Base-by-base conservation (phyloP, 1,284 basidiomycete species). In the Erythrobasidium hasegawianum region DNA sequence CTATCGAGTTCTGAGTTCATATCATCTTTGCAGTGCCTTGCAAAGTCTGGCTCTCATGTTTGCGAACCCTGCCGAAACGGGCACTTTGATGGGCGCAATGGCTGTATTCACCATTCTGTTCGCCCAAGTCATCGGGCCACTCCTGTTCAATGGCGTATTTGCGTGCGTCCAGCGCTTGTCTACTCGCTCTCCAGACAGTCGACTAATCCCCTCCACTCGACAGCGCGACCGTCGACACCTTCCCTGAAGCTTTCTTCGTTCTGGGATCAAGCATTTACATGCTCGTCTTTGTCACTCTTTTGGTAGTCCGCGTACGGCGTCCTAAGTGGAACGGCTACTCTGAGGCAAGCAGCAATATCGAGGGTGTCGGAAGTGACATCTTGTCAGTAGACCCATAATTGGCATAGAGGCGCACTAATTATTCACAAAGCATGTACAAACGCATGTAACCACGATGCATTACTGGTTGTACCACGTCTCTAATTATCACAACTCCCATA, bases 291-390 rank as follows among this genome's bases (percentile, higher is more conserved):
- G 14, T 65, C 20, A 9, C 55, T 29, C 54, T 65, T 2, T 49
- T 65, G 13, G 29, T 53, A 18, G 56, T 65, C 9, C 55, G 56
- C n/a, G 56, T 65, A 13, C 54, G 62, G 2, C 43, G 62, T 22
- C 62, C 62, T 10, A 65, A 58, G 18, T 65, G 62, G 62, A 65
- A 50, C 33, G 62, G 56, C 55, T 57, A 50, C 29, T 57, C 41
- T 22, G 50, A 26, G 13, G 62, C 47, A n/a, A 14, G 24, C 14
- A 26, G 40, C 26, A 54, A 64, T 10, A 56, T 27, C 41, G 62
- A 57, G 20, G 18, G 24, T 26, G 29, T 41, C 1, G 29, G 16
- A 38, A 58, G 56, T 43, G 62, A 58, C 11, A 50, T 65, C 11
- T 7, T 29, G 9, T 16, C 26, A 24, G 50, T 22, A 26, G 20